Evolutionary conservation across 345 rosid species (phyloP).

Genomic region (Diplotaxis tenuifolia): DNA sequence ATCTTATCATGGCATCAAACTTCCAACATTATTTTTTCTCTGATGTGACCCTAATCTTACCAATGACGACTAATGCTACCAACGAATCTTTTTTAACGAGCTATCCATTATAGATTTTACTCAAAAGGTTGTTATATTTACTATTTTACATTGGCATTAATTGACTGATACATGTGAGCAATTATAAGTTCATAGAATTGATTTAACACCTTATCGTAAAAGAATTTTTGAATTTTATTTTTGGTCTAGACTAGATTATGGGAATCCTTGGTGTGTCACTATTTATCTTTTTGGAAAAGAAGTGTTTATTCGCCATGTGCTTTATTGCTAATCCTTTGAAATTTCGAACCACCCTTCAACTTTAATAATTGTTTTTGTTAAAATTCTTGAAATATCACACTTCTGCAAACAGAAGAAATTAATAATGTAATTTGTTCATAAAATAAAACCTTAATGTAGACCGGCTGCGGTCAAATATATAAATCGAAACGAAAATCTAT

Average conservation of each 20-base stretch:
- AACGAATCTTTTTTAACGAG: constrained; percentile 9
- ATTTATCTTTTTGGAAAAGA: background rate
- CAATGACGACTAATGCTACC: constrained; percentile 22
- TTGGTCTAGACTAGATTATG: background rate
- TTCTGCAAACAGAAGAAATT: background rate
- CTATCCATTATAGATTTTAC: background rate
- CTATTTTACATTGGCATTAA: constrained; percentile 1
- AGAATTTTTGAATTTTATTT: background rate
- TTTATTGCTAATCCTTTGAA: constrained; percentile 12
- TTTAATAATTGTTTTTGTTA: constrained; percentile 3
- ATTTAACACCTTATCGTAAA: constrained; percentile 2
- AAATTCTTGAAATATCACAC: background rate
- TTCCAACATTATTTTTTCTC: background rate
- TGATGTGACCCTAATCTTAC: constrained; percentile 36
- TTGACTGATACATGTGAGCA: constrained; percentile 15
- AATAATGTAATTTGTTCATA: background rate
- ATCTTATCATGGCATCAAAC: constrained; percentile 15
- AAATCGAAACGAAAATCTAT: background rate
- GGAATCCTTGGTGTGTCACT: constrained; percentile 15
- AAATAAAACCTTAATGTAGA: background rate
- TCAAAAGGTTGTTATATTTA: background rate
- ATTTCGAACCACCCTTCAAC: constrained; percentile 6
- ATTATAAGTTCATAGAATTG: background rate
- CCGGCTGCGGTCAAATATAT: background rate
- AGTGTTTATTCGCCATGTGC: constrained; percentile 18